Evolutionary conservation across 2,329 filamentous ascomycete genomes (phyloP).

Genomic region (Penicillium sp.): DNA sequence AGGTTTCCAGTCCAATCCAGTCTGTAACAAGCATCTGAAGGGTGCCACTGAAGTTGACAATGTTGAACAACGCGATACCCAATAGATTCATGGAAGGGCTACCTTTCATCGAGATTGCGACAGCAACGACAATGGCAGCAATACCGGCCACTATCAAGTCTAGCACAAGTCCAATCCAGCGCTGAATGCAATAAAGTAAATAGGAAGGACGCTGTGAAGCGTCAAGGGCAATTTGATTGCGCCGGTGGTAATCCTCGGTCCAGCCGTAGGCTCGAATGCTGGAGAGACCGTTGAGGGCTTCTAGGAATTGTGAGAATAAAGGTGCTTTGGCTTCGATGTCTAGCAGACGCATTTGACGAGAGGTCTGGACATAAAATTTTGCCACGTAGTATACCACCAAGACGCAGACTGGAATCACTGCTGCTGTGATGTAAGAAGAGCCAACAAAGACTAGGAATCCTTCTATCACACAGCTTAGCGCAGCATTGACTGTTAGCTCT

Average conservation of each 20-base stretch:
- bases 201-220: slow-evolving; percentile 8
- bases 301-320: slow-evolving; percentile 31
- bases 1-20: slow-evolving; percentile 21
- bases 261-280: slow-evolving; percentile 54
- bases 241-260: slow-evolving; percentile 37
- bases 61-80: slow-evolving; percentile 21
- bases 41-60: slow-evolving; percentile 20
- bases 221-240: slow-evolving; percentile 6
- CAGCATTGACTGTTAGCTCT: slow-evolving; percentile 18
- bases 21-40: slow-evolving; percentile 14
- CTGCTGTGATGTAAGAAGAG: slow-evolving; percentile 36
- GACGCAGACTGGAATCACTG: slow-evolving; percentile 38
- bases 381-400: slow-evolving; percentile 43
- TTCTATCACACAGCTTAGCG: slow-evolving; percentile 28
- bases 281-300: slow-evolving; percentile 47
- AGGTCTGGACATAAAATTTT: slow-evolving; percentile 48
- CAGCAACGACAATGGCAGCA: slow-evolving; percentile 19
- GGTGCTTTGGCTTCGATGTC: slow-evolving; percentile 58
- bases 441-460: slow-evolving; percentile 34
- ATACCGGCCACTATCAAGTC: slow-evolving; percentile 24
- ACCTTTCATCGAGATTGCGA: slow-evolving; percentile 17
- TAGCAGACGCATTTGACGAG: slow-evolving; percentile 49
- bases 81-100: slow-evolving; percentile 11
- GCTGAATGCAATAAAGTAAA: slow-evolving; percentile 6
- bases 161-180: slow-evolving; percentile 7